A percentile compares a stretch with the other conserved stretches of the same genome.
Conservation (phyloP, 371 early-diverging fungal species). For the Rhizopus stolonifer region DNA sequence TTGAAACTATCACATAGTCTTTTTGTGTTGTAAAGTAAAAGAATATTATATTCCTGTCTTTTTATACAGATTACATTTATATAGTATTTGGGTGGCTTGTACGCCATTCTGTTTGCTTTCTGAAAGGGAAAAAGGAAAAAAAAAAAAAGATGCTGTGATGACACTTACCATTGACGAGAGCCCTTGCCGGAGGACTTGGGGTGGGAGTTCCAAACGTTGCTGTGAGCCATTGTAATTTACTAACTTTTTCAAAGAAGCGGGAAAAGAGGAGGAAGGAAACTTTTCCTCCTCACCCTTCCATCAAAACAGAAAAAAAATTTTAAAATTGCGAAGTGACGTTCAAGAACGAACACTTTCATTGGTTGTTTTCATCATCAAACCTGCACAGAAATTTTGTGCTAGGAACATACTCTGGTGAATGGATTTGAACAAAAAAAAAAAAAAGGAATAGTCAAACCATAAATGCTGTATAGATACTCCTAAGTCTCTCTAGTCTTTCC, state of each 20-base stretch:
- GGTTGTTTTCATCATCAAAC: background rate
- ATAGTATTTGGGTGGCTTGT: conserved; percentile 23
- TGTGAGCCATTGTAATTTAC: conserved; percentile 81
- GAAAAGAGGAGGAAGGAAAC: conserved; percentile 24
- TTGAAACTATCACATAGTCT: too few relatives aligned
- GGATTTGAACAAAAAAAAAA: too few relatives aligned
- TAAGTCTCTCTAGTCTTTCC: too few relatives aligned
- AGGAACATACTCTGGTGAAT: too few relatives aligned
- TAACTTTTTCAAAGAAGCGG: conserved; percentile 12
- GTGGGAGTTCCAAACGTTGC: conserved; percentile 94
- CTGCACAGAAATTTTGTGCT: background rate
- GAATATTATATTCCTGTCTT: too few relatives aligned
- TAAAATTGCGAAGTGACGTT: conserved; percentile 2
- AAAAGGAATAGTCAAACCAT: too few relatives aligned
- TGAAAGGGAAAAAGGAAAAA: conserved; percentile 1
- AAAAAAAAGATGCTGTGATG: background rate
- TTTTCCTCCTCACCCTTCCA: background rate
- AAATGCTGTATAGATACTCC: too few relatives aligned
- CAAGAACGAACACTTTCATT: background rate
- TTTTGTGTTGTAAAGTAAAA: too few relatives aligned
- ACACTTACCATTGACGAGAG: conserved; percentile 91
- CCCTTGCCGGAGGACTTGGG: conserved; percentile 98
- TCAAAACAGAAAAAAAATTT: conserved; percentile 9
- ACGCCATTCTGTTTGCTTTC: conserved; percentile 1
- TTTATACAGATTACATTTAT: background rate